Conservation (phyloP, 2,329 filamentous ascomycete genomes). For the Cordyceps cicadae region DNA sequence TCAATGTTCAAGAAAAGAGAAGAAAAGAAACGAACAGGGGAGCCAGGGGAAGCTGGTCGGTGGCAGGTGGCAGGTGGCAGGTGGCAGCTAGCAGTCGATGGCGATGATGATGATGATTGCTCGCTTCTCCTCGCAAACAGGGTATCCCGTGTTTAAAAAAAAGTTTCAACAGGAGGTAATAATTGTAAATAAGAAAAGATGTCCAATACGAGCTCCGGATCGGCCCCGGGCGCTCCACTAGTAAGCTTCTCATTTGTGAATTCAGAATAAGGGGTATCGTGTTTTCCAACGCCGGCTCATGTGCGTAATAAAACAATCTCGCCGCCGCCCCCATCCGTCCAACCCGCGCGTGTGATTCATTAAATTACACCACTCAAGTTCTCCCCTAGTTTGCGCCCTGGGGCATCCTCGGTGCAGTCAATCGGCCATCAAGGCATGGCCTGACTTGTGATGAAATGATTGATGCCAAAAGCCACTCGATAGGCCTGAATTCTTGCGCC, state of each 20-base stretch:
- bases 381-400: neutral
- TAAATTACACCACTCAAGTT: neutral
- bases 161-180: neutral
- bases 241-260: neutral
- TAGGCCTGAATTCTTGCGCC: neutral
- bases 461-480: neutral
- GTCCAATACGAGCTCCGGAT: neutral
- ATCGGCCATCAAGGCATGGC: neutral
- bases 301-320: neutral
- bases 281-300: neutral
- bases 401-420: neutral
- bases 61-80: neutral
- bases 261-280: neutral
- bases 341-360: neutral
- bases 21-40: neutral
- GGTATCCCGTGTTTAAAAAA: neutral
- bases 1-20: neutral
- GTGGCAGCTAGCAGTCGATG: neutral
- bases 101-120: neutral
- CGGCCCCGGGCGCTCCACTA: neutral
- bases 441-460: no score
- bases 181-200: neutral
- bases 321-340: neutral
- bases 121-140: neutral
- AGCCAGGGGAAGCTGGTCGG: neutral